Base-by-base conservation (phyloP, 2,329 filamentous ascomycete genomes). In the Scedosporium aurantiacum region DNA sequence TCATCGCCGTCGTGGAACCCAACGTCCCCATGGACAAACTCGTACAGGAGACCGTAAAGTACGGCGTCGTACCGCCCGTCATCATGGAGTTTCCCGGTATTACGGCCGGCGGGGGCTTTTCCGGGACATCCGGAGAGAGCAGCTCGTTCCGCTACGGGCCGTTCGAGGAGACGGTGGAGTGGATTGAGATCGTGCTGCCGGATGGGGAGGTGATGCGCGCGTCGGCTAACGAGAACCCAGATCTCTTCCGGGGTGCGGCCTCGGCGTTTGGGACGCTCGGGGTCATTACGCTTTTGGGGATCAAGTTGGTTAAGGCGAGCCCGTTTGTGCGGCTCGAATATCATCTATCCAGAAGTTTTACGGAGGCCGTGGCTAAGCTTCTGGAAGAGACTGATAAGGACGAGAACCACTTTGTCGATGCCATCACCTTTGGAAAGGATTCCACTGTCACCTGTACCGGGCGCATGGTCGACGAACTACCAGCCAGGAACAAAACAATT, bases 1-100 rank as follows among this genome's bases (percentile, higher is more conserved):
- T 77, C 64, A 86, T 80, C 3, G 87, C 81, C 5, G 71, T 87
- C n/a, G 84, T 87, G 1, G 85, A 89, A 71, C 86, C 86, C 2
- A 89, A 88, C 66, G 86, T 89, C 5, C 75, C 84, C 1, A 88
- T 89, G 84, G 85, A 88, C 65, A 70, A 71, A 0, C 78, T 89
- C 6, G 80, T 87, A 12, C 77, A 79, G 60, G 81, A 79, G 3
- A 83, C 84, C 0, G 67, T 85, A n/a, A 71, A 74, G 21, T 71
- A 81, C 60, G 79, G 78, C 1, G 74, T 88, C 1, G 74, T 88
- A 2, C 85, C 86, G 0, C 81, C 83, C 0, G 84, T 89, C 0
- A 85, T 88, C 4, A 87, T 87, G 81, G 86, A 89, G 68, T 88
- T 89, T 62, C 85, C 84, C 2, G 85, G 84, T n/a, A 89, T 89